Conservation (phyloP, 2,329 filamentous ascomycete species). For the Hymenoscyphus fraxineus region DNA sequence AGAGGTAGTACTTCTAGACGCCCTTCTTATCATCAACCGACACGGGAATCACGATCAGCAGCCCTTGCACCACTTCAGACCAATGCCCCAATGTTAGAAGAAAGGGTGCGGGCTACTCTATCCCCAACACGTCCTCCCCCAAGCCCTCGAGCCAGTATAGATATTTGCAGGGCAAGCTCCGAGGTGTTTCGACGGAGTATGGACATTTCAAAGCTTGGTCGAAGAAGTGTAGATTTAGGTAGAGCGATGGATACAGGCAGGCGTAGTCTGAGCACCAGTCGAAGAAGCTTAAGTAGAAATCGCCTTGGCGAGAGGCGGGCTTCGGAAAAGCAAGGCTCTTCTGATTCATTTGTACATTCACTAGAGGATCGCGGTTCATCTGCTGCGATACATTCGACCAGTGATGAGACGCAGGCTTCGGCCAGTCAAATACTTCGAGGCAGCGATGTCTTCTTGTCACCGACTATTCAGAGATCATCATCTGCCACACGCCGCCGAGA, state of each 20-base stretch:
- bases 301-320: constrained; percentile 47
- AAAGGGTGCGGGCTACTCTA: constrained; percentile 60
- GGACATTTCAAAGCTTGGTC: constrained; percentile 39
- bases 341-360: constrained; percentile 73
- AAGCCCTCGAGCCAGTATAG: constrained; percentile 54
- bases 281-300: constrained; percentile 49
- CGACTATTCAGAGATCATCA: constrained; percentile 57
- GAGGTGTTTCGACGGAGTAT: constrained; percentile 52
- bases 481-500: constrained; percentile 24
- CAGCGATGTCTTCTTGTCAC: constrained; percentile 84
- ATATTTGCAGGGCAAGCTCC: constrained; percentile 50
- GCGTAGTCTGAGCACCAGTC: constrained; percentile 61
- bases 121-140: constrained; percentile 42
- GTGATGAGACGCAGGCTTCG: constrained; percentile 71
- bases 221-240: constrained; percentile 52
- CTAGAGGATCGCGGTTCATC: constrained; percentile 72
- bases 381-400: constrained; percentile 63
- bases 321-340: constrained; percentile 57
- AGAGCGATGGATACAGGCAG: constrained; percentile 43
- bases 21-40: constrained; percentile 21
- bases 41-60: constrained; percentile 17
- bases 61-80: constrained; percentile 21
- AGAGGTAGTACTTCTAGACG: constrained; percentile 25
- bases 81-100: constrained; percentile 40
- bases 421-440: constrained; percentile 86